These are phyloP conservation scores for Neoboletus magnificus DNA, from an alignment of 768 basidiomycete genomes.

Conservation along the genomic window DNA sequence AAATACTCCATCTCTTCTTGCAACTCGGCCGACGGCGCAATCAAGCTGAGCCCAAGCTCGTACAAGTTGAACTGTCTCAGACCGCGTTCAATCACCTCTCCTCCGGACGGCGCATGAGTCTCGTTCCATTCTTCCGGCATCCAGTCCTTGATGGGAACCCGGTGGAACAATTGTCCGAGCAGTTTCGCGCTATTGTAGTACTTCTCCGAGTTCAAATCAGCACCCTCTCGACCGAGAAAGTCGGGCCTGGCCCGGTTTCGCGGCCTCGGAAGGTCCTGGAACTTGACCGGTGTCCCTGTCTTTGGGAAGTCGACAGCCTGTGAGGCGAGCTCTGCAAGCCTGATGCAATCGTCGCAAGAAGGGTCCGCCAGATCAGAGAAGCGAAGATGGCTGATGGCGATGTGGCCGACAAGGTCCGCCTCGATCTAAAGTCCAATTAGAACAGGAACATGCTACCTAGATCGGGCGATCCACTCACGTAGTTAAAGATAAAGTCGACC, in stretches of 20 bases:
- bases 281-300: conserved; percentile 40
- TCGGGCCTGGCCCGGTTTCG: conserved; percentile 35
- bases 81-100: conserved; percentile 24
- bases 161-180: conserved; percentile 45
- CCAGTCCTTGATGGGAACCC: conserved; percentile 37
- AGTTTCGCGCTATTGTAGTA: conserved; percentile 43
- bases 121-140: conserved; percentile 24
- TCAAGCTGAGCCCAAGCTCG: conserved; percentile 33
- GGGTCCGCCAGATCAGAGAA: conserved; percentile 41
- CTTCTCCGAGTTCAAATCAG: conserved; percentile 15
- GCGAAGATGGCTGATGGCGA: conserved; percentile 42
- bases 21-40: conserved; percentile 23
- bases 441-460: not conserved
- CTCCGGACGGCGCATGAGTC: conserved; percentile 24
- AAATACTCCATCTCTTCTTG: conserved; percentile 37
- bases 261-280: conserved; percentile 32
- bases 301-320: conserved; percentile 50
- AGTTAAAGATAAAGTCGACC: conserved; percentile 47
- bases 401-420: conserved; percentile 40
- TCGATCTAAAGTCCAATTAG: conserved; percentile 27
- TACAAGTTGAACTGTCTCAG: conserved; percentile 25
- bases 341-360: conserved; percentile 35
- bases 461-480: conserved; percentile 29
- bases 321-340: conserved; percentile 43
- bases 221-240: conserved; percentile 42